Evolutionary conservation across 164 flowering plant species (phyloP), one percentile per base, ranked within the genome.

Genomic region (Sedum album): DNA sequence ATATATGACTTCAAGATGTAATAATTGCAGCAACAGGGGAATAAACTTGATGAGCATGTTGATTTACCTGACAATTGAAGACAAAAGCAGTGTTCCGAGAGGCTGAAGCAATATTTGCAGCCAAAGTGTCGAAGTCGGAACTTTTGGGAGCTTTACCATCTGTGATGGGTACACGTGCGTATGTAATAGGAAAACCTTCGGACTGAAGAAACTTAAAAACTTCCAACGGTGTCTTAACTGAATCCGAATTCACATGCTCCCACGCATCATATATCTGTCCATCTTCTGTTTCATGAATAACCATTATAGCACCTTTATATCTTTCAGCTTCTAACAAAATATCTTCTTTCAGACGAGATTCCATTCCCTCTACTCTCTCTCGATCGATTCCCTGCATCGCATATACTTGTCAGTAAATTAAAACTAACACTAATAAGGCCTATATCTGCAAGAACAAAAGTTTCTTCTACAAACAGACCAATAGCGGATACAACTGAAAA

Each of bases 121-220:
- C 90, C 77, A 93, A 73, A 31, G 82, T 82, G 76, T 93, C 96
- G 75, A 93, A 90, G 57, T 88, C 96, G 49, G 98, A 93, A 79
- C 96, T 88, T 82, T 90, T 88, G 68, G 98, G 98, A 78, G 98
- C 98, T 82, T 93, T 93, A 33, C 98, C 98, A 79, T 93, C 98
- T 66, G 98, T 93, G 69, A 93, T 90, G 9, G 98, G 98, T 44
- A 93, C 92, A 69, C 98, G 90, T 57, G 98, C 98, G 89, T 93
- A 93, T 75, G 82, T 89, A 62, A 93, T 79, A 42, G 96, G 92
- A 71, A 87, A 85, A 71, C 98, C 96, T 62, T 88, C 89, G 76
- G 74, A 77, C 78, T 85, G 84, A 65, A 93, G 80, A 79, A 84
- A 76, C 70, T 74, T 85, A 74, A 84, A 90, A 53, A 93, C 98